phyloP scores from a whole-genome alignment of 169 alveolate genomes.

The Plasmodium berghei region DNA sequence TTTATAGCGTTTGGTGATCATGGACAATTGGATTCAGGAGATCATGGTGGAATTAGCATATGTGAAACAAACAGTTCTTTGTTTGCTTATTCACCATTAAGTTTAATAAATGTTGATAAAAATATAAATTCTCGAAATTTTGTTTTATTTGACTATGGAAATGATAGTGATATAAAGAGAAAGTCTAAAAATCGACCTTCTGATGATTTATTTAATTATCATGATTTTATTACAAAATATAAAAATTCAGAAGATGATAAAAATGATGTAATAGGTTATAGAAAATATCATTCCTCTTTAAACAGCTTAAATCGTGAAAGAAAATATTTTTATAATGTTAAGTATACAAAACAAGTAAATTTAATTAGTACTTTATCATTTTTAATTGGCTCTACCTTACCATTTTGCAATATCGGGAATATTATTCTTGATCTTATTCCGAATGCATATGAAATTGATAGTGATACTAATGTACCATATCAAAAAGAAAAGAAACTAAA shows the following conservation, averaged over 20 bases:
- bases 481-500: background rate
- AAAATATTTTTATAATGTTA: constrained; percentile 48
- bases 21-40: constrained; percentile 82
- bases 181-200: background rate
- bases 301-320: constrained; percentile 10
- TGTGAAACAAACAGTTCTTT: constrained; percentile 56
- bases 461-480: background rate
- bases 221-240: background rate
- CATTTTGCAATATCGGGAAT: constrained; percentile 66
- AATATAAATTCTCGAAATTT: constrained; percentile 17
- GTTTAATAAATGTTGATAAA: constrained; percentile 24
- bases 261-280: constrained; percentile 14
- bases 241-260: background rate
- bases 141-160: constrained; percentile 57
- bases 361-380: constrained; percentile 57
- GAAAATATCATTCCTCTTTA: constrained; percentile 51
- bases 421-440: constrained; percentile 56
- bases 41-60: constrained; percentile 80
- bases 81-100: constrained; percentile 40
- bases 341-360: constrained; percentile 52
- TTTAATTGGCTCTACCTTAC: constrained; percentile 67
- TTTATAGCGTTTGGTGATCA: constrained; percentile 81
- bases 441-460: constrained; percentile 10
- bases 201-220: background rate
- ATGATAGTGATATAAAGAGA: background rate